Percentiles rank a stretch among this genome's conserved stretches.
Evolutionary conservation across 1,284 basidiomycete species (phyloP).

Genomic region (Hemileia vastatrix): DNA sequence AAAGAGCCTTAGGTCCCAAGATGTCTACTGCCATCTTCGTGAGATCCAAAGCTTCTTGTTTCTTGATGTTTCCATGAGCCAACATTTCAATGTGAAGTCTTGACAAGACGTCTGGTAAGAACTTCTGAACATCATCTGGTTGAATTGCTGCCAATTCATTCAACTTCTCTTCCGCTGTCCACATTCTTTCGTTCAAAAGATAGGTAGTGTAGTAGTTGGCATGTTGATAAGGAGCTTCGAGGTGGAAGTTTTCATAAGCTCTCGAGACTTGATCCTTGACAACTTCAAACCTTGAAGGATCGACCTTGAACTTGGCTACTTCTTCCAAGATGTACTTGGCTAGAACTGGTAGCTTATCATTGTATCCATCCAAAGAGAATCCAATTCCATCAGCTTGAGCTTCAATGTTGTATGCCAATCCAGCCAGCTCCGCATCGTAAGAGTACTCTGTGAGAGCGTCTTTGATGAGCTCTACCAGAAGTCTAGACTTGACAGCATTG

Average conservation of each 20-base stretch:
- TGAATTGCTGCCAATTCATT: conserved; percentile 53
- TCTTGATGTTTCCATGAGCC: conserved; percentile 77
- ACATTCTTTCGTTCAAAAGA: conserved; percentile 5
- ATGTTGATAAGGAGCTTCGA: conserved; percentile 11
- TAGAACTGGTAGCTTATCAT: conserved; percentile 79
- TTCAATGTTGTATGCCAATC: conserved; percentile 66
- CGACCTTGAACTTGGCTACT: conserved; percentile 60
- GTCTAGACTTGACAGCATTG: conserved; percentile 50
- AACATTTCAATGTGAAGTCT: conserved; percentile 66
- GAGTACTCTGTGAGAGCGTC: conserved; percentile 84
- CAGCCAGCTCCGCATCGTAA: conserved; percentile 88
- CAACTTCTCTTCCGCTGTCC: conserved; percentile 16
- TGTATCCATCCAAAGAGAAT: conserved; percentile 72
- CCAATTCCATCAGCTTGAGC: conserved; percentile 61
- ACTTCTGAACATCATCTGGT: conserved; percentile 61
- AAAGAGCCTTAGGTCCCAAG: conserved; percentile 54
- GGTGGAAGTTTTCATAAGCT: conserved; percentile 9
- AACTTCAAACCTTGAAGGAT: conserved; percentile 64
- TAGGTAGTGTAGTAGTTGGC: conserved; percentile 13
- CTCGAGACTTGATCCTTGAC: conserved; percentile 67
- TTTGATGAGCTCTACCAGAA: conserved; percentile 74
- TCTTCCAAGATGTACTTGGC: conserved; percentile 65
- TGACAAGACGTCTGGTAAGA: conserved; percentile 59
- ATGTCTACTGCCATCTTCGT: conserved; percentile 63
- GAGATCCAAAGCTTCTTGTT: conserved; percentile 69